Conservation (phyloP, 2,329 filamentous ascomycete species). For the Neofusicoccum sp. region DNA sequence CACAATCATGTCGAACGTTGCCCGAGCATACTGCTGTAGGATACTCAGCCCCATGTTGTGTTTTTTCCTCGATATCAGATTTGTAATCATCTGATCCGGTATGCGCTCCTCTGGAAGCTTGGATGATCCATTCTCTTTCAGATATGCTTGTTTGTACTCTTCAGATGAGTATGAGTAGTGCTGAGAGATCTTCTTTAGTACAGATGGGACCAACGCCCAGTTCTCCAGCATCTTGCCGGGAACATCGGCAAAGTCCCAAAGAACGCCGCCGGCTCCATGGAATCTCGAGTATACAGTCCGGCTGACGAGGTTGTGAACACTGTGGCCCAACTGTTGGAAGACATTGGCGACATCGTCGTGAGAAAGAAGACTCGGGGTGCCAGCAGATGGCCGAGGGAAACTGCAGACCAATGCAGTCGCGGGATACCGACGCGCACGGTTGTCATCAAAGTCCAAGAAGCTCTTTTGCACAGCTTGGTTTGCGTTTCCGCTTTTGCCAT, state of each 20-base stretch:
- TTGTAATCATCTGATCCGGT: constrained; percentile 70
- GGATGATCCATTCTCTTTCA: constrained; percentile 32
- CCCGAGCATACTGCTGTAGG: constrained; percentile 73
- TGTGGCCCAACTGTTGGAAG: constrained; percentile 64
- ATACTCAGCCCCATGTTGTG: constrained; percentile 79
- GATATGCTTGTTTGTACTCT: constrained; percentile 46
- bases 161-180: constrained; percentile 61
- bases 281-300: constrained; percentile 51
- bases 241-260: constrained; percentile 52
- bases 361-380: constrained; percentile 75
- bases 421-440: constrained; percentile 71
- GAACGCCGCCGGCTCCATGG: constrained; percentile 48
- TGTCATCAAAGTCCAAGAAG: constrained; percentile 54
- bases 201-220: constrained; percentile 53
- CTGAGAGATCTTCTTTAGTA: constrained; percentile 60
- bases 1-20: constrained; percentile 78
- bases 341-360: constrained; percentile 80
- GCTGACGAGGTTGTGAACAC: constrained; percentile 51
- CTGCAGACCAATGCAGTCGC: constrained; percentile 81
- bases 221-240: constrained; percentile 54
- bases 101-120: constrained; percentile 64
- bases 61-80: constrained; percentile 72
- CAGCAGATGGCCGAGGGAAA: constrained; percentile 74
- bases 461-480: constrained; percentile 80
- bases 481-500: constrained; percentile 80